Conservation (phyloP, 1,139 yeast species). For the Geotrichum armillariae region DNA sequence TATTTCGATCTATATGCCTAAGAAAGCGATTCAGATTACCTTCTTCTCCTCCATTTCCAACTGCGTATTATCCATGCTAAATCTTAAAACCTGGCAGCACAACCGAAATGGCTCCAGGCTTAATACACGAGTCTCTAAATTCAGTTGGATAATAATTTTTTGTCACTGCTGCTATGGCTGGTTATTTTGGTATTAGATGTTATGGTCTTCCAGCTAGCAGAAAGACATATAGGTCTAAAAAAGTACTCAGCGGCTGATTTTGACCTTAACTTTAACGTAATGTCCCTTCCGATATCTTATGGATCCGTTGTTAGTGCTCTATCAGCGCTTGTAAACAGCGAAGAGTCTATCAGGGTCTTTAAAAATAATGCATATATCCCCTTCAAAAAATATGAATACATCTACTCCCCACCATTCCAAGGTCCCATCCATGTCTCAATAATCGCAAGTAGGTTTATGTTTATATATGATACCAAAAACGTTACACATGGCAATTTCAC, state of each 20-base stretch:
- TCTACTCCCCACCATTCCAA: too few species aligned
- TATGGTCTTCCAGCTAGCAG: slow-evolving; percentile 8
- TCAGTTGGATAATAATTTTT: slow-evolving; percentile 3
- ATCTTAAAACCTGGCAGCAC: slow-evolving; percentile 7
- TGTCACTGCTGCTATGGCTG: background rate
- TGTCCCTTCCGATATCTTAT: too few species aligned
- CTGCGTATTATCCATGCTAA: slow-evolving; percentile 2
- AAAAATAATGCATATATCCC: too few species aligned
- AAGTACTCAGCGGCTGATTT: background rate
- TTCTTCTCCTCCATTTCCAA: slow-evolving; percentile 7
- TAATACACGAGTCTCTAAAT: background rate
- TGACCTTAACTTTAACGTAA: background rate
- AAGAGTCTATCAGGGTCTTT: too few species aligned
- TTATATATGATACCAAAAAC: too few species aligned
- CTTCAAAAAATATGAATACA: too few species aligned
- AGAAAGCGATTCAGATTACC: slow-evolving; percentile 4
- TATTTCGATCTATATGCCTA: background rate
- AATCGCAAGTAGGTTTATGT: too few species aligned
- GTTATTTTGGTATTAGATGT: slow-evolving; percentile 5
- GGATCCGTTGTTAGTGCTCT: too few species aligned
- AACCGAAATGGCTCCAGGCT: background rate
- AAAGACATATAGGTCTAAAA: background rate
- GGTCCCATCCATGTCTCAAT: too few species aligned
- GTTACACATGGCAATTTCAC: too few species aligned
- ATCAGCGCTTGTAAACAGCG: too few species aligned